These are phyloP conservation scores for Zymoseptoria tritici DNA, from an alignment of 2,329 filamentous ascomycete species.

Conservation along the genomic window DNA sequence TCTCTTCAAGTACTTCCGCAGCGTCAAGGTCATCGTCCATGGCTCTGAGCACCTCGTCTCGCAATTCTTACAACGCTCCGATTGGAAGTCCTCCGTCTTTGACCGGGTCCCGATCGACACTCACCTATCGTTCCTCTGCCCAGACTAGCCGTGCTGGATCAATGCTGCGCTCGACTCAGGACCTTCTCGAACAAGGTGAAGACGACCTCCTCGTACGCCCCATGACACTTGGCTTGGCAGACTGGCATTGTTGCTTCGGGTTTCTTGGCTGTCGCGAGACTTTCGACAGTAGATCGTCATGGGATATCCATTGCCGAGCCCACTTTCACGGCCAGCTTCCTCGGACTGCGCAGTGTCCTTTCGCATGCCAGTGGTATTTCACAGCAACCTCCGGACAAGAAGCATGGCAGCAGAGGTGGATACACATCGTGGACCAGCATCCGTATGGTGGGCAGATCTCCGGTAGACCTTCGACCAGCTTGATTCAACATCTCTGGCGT, in stretches of 20 bases:
- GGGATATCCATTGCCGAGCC: slow-evolving; percentile 13
- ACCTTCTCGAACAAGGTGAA: slow-evolving; percentile 1
- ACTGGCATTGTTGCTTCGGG: slow-evolving; percentile 13
- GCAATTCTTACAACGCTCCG: neutral
- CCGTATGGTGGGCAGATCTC: slow-evolving; percentile 1
- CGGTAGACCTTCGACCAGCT: neutral
- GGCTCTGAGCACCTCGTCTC: neutral
- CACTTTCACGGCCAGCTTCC: slow-evolving; percentile 15
- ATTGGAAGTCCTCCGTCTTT: slow-evolving; percentile 5
- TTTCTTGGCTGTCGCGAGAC: slow-evolving; percentile 13
- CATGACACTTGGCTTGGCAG: neutral
- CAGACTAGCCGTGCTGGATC: neutral
- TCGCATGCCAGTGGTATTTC: slow-evolving; percentile 7
- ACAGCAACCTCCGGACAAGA: slow-evolving; percentile 4
- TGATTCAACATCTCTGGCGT: slow-evolving; percentile 15
- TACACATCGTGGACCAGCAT: slow-evolving; percentile 8
- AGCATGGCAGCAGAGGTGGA: slow-evolving; percentile 12
- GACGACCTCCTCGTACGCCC: neutral
- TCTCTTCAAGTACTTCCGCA: slow-evolving; percentile 3
- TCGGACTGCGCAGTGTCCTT: slow-evolving; percentile 11
- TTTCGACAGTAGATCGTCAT: slow-evolving; percentile 4
- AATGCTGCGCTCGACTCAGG: neutral
- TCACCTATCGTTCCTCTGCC: neutral
- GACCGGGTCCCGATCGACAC: slow-evolving; percentile 2
- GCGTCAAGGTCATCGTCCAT: slow-evolving; percentile 1